Percentiles rank a stretch among this genome's conserved stretches.
Evolutionary conservation across 768 basidiomycete species (phyloP).

Genomic region (Mycena haematopus): DNA sequence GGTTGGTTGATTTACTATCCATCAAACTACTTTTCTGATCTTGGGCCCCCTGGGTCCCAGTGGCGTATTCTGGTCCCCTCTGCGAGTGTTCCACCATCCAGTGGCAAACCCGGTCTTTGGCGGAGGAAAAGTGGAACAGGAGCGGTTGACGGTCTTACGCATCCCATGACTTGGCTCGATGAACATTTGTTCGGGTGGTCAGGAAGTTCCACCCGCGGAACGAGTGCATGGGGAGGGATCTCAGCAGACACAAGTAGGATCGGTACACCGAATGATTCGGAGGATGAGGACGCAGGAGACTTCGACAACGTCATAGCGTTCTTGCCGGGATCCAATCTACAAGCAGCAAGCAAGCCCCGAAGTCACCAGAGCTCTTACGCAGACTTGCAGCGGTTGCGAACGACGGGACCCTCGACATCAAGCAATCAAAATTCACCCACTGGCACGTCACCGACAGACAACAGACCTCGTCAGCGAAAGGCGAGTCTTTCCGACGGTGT

Average conservation of each 20-base stretch:
- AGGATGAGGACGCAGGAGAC: conserved; percentile 89
- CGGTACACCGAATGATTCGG: conserved; percentile 76
- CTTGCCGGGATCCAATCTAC: conserved; percentile 59
- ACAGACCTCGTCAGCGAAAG: conserved; percentile 46
- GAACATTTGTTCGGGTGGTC: conserved; percentile 95
- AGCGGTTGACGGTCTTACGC: conserved; percentile 81
- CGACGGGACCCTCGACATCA: conserved; percentile 32
- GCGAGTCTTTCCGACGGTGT: conserved; percentile 71
- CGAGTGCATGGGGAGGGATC: conserved; percentile 82
- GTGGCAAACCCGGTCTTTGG: conserved; percentile 74
- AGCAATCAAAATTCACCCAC: background rate
- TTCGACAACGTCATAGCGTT: conserved; percentile 87
- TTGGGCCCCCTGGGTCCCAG: conserved; percentile 40
- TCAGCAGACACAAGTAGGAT: conserved; percentile 62
- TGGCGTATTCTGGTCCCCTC: conserved; percentile 85
- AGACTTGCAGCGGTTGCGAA: conserved; percentile 75
- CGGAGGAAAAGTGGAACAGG: conserved; percentile 80
- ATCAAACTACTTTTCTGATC: conserved; percentile 21
- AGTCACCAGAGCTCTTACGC: conserved; percentile 80
- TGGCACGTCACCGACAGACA: conserved; percentile 7
- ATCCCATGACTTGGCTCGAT: conserved; percentile 95
- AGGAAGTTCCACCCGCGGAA: conserved; percentile 75
- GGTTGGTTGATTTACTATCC: conserved; percentile 46
- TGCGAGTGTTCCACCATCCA: conserved; percentile 82
- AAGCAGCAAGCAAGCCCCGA: conserved; percentile 49